Evolutionary conservation across 2,329 filamentous ascomycete genomes (phyloP).

Genomic region (Pyrenochaeta sp.): DNA sequence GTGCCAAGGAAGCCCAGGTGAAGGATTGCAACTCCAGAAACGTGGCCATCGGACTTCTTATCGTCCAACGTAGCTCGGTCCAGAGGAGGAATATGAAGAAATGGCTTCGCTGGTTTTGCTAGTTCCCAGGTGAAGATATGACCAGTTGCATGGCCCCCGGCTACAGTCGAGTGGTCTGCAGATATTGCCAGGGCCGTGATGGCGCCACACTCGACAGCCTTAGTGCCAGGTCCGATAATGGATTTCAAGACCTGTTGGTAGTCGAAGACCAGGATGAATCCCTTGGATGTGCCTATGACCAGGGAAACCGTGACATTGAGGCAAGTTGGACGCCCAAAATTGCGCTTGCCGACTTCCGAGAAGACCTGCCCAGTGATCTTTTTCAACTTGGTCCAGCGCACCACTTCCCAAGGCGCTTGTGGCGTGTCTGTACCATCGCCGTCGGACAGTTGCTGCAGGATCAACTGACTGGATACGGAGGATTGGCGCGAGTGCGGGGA

Average conservation of each 20-base stretch:
- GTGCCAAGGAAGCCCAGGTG: conserved; percentile 96
- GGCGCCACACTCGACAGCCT: conserved; percentile 89
- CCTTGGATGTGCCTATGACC: conserved; percentile 90
- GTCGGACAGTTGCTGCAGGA: conserved; percentile 64
- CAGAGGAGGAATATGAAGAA: conserved; percentile 83
- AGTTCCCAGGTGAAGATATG: conserved; percentile 98
- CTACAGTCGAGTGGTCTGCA: conserved; percentile 90
- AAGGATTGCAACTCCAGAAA: conserved; percentile 77
- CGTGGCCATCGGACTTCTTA: conserved; percentile 80
- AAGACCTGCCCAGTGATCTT: conserved; percentile 91
- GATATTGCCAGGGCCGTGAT: conserved; percentile 89
- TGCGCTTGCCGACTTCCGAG: conserved; percentile 89
- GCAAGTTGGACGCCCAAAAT: conserved; percentile 91
- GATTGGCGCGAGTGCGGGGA: conserved; percentile 80
- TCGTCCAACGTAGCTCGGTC: conserved; percentile 70
- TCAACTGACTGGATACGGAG: conserved; percentile 75
- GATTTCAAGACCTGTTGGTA: conserved; percentile 95
- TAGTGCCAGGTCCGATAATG: conserved; percentile 92
- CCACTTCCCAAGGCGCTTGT: conserved; percentile 92
- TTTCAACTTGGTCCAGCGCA: conserved; percentile 91
- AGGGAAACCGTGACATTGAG: conserved; percentile 87
- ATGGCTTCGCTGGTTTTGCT: conserved; percentile 79
- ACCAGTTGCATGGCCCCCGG: conserved; percentile 86
- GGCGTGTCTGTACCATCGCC: conserved; percentile 60
- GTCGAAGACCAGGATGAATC: conserved; percentile 94